Base-by-base conservation (phyloP, 1,284 basidiomycete species). In the Meira nashicola region DNA sequence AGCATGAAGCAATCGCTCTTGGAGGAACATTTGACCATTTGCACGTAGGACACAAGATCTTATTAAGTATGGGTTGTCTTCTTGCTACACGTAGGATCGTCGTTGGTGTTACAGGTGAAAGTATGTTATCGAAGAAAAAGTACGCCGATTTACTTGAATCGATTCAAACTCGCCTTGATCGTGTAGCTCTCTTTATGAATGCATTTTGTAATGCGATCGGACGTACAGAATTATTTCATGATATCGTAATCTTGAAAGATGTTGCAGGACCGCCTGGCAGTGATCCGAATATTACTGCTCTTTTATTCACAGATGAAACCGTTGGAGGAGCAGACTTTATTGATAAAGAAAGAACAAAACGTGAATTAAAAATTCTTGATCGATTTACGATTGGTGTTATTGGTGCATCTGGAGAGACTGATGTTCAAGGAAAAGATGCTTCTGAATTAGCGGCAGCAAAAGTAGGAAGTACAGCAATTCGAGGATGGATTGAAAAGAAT, bases 11-110 rank as follows among this genome's bases (percentile, higher is more conserved):
- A 8, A 67, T 65, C 2, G 82, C 82, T 73, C 66, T 87, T 9
- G 87, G 87, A 25, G 87, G 87, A 10, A 98, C 94, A 0, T 98
- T 98, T 78, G 94, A 99, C 79, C 95, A 98, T 76, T 84, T 99
- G 15, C 94, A 99, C 77, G 86, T 92, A 1, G 94, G 94, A 0
- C 94, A 99, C 82, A 97, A 97, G 81, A 93, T 98, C 61, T 84
- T 99, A 39, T 84, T 99, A 5, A 90, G 90, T 69, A 91, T 95
- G 85, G 87, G 86, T 8, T 86, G 89, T 1, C 91, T 89, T 83
- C 85, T 96, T 60, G 83, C 91, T 0, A 79, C 81, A 49, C 79
- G 83, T 65, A 91, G 90, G 77, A 80, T 98, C 71, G 90, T 98
- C 64, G 86, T 95, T 57, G 95, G 95, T 4, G 82, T 98, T 39